phyloP scores from a whole-genome alignment of 768 basidiomycete species.

The Rhizopogon sp. region DNA sequence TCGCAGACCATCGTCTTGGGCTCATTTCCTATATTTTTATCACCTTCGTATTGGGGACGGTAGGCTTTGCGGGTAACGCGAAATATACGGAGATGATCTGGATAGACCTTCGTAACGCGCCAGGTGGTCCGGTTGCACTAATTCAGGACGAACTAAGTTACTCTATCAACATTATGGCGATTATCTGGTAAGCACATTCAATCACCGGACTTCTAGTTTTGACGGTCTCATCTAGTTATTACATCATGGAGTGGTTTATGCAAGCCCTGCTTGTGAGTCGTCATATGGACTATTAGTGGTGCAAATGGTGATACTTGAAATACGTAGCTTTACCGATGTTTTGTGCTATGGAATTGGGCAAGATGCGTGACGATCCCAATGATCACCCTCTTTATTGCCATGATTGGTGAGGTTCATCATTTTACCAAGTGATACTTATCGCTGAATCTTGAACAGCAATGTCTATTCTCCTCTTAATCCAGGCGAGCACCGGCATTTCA shows the following conservation, averaged over 20 bases:
- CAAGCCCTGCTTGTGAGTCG: conserved; percentile 16
- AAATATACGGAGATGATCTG: conserved; percentile 28
- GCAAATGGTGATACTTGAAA: neutral
- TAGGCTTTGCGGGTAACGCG: conserved; percentile 21
- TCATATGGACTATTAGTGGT: neutral
- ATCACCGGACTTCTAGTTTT: neutral
- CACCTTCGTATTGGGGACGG: conserved; percentile 23
- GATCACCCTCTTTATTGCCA: conserved; percentile 8
- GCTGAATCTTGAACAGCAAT: conserved; percentile 4
- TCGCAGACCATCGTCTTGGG: neutral
- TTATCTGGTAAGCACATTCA: conserved; percentile 8
- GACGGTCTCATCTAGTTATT: conserved; percentile 14
- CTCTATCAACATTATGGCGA: conserved; percentile 16
- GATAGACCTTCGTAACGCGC: conserved; percentile 23
- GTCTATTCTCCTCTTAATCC: conserved; percentile 15
- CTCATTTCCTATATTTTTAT: conserved; percentile 18
- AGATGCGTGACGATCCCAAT: conserved; percentile 12
- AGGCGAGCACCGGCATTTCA: conserved; percentile 4
- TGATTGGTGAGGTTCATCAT: conserved; percentile 6
- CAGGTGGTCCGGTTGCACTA: conserved; percentile 11
- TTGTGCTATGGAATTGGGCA: conserved; percentile 11
- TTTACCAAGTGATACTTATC: neutral
- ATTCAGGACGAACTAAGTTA: conserved; percentile 10
- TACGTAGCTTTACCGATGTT: conserved; percentile 8
- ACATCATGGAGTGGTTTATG: conserved; percentile 27